These are phyloP conservation scores for Aspergillus texensis DNA, from an alignment of 2,329 filamentous ascomycete species.

Conservation along the genomic window DNA sequence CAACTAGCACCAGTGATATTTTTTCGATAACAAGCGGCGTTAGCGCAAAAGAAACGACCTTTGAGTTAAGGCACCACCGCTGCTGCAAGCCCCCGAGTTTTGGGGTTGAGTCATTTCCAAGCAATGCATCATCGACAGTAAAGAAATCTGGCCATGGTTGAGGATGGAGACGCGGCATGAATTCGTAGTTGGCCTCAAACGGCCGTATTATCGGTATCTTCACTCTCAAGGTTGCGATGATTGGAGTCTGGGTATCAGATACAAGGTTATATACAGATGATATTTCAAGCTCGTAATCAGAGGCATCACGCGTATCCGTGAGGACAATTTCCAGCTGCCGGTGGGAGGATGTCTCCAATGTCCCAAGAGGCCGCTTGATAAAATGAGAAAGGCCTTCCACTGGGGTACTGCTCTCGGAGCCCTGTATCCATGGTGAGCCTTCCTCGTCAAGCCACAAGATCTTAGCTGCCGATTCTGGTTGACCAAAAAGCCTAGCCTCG, in stretches of 20 bases:
- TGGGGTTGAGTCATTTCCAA: slow-evolving; percentile 28
- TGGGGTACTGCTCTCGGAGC: slow-evolving; percentile 29
- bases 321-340: slow-evolving; percentile 46
- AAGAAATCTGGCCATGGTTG: slow-evolving; percentile 90
- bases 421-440: slow-evolving; percentile 18
- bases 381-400: slow-evolving; percentile 33
- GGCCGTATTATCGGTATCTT: slow-evolving; percentile 76
- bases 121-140: slow-evolving; percentile 54
- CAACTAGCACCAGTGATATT: slow-evolving; percentile 64
- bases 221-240: slow-evolving; percentile 71
- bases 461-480: slow-evolving; percentile 48
- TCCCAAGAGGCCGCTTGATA: slow-evolving; percentile 37
- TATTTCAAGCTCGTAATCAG: slow-evolving; percentile 70
- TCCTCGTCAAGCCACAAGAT: slow-evolving; percentile 51
- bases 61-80: slow-evolving; percentile 76
- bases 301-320: slow-evolving; percentile 55
- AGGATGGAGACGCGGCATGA: slow-evolving; percentile 75
- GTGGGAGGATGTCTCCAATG: slow-evolving; percentile 35
- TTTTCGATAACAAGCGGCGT: slow-evolving; percentile 65
- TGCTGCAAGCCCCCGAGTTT: slow-evolving; percentile 70
- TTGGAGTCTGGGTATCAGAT: slow-evolving; percentile 77
- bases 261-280: slow-evolving; percentile 76
- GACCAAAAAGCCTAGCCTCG: slow-evolving; percentile 68
- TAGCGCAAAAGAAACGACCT: slow-evolving; percentile 73
- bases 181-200: slow-evolving; percentile 90